phyloP scores from a whole-genome alignment of 1,284 basidiomycete genomes.

The Coniophora puteana region DNA sequence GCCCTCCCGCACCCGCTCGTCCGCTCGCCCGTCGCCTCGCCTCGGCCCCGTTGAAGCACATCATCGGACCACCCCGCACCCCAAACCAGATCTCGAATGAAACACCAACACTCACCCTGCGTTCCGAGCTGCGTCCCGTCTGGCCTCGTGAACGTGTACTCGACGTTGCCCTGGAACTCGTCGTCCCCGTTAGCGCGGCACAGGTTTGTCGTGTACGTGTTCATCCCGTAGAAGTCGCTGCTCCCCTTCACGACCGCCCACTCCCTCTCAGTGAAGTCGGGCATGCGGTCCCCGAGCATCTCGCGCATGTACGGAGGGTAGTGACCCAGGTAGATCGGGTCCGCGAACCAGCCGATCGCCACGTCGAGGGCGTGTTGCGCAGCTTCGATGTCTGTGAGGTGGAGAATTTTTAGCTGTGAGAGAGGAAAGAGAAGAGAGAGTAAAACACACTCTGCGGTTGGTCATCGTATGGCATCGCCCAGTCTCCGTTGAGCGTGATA shows the following conservation, averaged over 20 bases:
- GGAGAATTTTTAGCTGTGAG: not conserved
- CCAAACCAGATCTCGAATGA: not conserved
- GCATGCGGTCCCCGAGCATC: conserved; percentile 62
- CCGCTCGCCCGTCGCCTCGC: too few species aligned
- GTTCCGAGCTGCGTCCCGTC: conserved; percentile 69
- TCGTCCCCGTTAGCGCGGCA: conserved; percentile 60
- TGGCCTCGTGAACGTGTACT: conserved; percentile 56
- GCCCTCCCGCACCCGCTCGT: too few species aligned
- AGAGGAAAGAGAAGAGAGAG: not conserved
- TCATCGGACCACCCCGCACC: too few species aligned
- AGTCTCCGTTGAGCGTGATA: conserved; percentile 73
- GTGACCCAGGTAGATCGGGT: conserved; percentile 71
- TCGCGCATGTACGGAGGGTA: conserved; percentile 64
- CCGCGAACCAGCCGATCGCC: conserved; percentile 56
- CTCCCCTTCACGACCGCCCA: conserved; percentile 59
- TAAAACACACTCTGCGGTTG: conserved; percentile 51
- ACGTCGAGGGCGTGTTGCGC: conserved; percentile 64
- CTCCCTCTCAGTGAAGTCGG: conserved; percentile 63
- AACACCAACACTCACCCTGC: conserved; percentile 41
- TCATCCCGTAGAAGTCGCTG: conserved; percentile 70
- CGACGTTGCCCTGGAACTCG: conserved; percentile 63
- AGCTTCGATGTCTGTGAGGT: conserved; percentile 50
- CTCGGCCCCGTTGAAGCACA: too few species aligned
- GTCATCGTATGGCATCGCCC: conserved; percentile 67
- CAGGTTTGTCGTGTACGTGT: conserved; percentile 72